Evolutionary conservation across 164 flowering plant species (phyloP).

Genomic region (Akebia trifoliata): DNA sequence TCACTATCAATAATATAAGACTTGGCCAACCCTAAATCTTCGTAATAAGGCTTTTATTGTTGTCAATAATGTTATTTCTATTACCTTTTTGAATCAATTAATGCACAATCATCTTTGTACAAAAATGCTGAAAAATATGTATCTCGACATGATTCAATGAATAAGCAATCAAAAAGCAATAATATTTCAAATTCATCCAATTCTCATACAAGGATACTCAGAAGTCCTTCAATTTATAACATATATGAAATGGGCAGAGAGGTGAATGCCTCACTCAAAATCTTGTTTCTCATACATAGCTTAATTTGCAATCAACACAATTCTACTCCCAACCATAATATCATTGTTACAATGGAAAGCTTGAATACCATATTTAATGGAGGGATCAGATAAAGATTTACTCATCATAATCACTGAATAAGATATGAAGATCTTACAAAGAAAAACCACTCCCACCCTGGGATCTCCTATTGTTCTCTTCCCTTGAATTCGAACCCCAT

Average conservation of each 20-base stretch:
- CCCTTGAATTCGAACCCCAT: conserved; percentile 32
- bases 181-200: not conserved
- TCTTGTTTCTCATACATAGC: conserved; percentile 3
- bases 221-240: not conserved
- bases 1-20: no score
- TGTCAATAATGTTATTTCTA: no score
- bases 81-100: no score
- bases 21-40: no score
- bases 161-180: no score
- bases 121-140: no score
- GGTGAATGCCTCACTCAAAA: conserved; percentile 6
- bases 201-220: not conserved
- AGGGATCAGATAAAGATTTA: not conserved
- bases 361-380: not conserved
- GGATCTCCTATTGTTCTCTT: conserved; percentile 9
- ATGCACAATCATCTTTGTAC: no score
- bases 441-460: conserved; percentile 6
- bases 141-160: no score
- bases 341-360: conserved; percentile 5
- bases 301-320: not conserved
- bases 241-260: not conserved
- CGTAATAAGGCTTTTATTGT: no score
- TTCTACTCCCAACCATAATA: conserved; percentile 2
- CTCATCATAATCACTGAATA: not conserved
- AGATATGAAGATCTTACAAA: not conserved